Evolutionary conservation across 805 yeast genomes (phyloP).

Genomic region (Starmerella apicola): DNA sequence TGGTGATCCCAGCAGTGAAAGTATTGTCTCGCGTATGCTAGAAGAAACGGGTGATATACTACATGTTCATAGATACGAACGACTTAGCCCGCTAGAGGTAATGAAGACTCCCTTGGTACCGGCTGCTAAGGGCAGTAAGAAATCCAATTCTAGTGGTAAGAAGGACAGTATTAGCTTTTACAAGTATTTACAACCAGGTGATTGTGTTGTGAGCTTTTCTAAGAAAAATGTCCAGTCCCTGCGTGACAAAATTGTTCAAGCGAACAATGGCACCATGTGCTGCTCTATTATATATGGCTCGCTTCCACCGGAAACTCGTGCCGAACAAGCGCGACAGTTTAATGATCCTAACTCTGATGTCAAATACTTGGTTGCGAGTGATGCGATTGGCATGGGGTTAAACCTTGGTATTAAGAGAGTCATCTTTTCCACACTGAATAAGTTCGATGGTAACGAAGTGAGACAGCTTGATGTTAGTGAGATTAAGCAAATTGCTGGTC

Average conservation of each 20-base stretch:
- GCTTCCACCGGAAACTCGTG: conserved; percentile 86
- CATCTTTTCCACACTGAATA: conserved; percentile 53
- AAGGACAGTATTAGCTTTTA: conserved; percentile 1
- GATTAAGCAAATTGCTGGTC: conserved; percentile 85
- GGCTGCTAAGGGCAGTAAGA: not conserved
- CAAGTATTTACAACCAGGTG: conserved; percentile 48
- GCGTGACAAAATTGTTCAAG: conserved; percentile 55
- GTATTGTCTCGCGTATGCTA: conserved; percentile 46
- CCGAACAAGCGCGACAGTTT: conserved; percentile 67
- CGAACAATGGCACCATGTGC: conserved; percentile 28
- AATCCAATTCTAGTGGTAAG: not conserved
- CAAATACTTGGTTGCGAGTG: conserved; percentile 84
- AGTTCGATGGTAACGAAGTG: conserved; percentile 53
- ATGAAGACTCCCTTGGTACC: conserved; percentile 25
- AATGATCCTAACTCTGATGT: conserved; percentile 54
- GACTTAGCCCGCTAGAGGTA: conserved; percentile 61
- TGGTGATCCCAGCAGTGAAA: conserved; percentile 83
- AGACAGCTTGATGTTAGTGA: conserved; percentile 45
- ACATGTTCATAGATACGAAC: conserved; percentile 53
- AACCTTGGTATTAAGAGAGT: conserved; percentile 74
- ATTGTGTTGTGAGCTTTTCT: conserved; percentile 80
- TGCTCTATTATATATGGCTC: conserved; percentile 94
- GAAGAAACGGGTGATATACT: conserved; percentile 68
- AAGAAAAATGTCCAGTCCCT: conserved; percentile 56
- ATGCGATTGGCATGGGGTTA: conserved; percentile 96